Evolutionary conservation across 441 rosid species (phyloP).

Genomic region (Arabidopsis lyrata): DNA sequence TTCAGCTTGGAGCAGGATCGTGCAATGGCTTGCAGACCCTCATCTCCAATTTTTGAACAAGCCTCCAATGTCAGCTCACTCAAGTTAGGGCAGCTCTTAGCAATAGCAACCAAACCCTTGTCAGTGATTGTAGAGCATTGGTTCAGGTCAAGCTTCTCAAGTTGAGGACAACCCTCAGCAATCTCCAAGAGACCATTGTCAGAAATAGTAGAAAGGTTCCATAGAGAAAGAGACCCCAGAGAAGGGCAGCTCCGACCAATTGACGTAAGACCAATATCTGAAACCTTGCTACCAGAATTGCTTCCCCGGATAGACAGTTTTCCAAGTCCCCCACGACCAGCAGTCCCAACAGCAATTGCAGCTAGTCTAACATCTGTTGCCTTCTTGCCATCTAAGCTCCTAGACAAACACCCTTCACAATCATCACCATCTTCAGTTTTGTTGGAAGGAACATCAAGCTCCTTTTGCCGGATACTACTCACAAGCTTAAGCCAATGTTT

Average conservation of each 20-base stretch:
- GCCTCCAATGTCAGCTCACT: slow-evolving; percentile 73
- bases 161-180: slow-evolving; percentile 67
- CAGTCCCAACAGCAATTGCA: slow-evolving; percentile 85
- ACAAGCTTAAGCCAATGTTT: slow-evolving; percentile 86
- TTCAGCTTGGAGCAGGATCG: slow-evolving; percentile 63
- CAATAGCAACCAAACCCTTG: slow-evolving; percentile 75
- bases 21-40: slow-evolving; percentile 76
- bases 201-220: slow-evolving; percentile 64
- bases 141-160: slow-evolving; percentile 85
- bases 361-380: slow-evolving; percentile 93
- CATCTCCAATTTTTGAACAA: slow-evolving; percentile 80
- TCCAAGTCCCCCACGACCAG: slow-evolving; percentile 79
- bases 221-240: slow-evolving; percentile 72
- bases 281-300: slow-evolving; percentile 58
- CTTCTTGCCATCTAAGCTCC: slow-evolving; percentile 89
- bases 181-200: slow-evolving; percentile 74
- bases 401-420: slow-evolving; percentile 71
- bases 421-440: slow-evolving; percentile 46
- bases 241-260: slow-evolving; percentile 83
- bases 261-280: slow-evolving; percentile 69
- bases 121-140: slow-evolving; percentile 71
- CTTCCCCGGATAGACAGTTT: slow-evolving; percentile 73
- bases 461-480: slow-evolving; percentile 67
- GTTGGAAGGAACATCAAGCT: slow-evolving; percentile 46
- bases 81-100: slow-evolving; percentile 74